These are phyloP conservation scores for Penicillium sp. DNA, from an alignment of 2,329 filamentous ascomycete species.

Conservation along the genomic window DNA sequence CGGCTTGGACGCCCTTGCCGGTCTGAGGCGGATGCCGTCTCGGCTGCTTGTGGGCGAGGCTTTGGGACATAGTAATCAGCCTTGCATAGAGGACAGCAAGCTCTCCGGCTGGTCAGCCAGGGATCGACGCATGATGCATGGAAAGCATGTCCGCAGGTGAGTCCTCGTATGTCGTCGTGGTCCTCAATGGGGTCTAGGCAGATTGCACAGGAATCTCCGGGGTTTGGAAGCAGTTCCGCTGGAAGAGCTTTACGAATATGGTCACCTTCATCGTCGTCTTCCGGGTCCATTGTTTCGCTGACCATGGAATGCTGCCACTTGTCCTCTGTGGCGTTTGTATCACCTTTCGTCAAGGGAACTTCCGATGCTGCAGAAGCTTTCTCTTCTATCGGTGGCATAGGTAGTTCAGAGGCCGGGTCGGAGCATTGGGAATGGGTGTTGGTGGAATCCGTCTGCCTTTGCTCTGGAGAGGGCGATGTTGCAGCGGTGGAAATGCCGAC, in stretches of 20 bases:
- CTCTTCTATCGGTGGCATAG: constrained; percentile 12
- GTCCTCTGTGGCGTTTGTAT: constrained; percentile 7
- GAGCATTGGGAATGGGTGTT: constrained; percentile 13
- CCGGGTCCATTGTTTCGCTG: constrained; percentile 52
- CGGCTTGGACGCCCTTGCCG: constrained; percentile 30
- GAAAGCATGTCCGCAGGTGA: constrained; percentile 97
- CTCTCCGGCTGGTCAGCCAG: constrained; percentile 88
- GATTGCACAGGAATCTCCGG: constrained; percentile 91
- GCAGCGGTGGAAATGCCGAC: constrained; percentile 20
- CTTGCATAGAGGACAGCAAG: constrained; percentile 96
- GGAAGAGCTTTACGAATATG: constrained; percentile 78
- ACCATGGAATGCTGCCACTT: constrained; percentile 26
- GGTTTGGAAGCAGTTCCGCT: constrained; percentile 71
- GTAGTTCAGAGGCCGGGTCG: constrained; percentile 11
- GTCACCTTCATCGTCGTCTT: constrained; percentile 67
- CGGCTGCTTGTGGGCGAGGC: constrained; percentile 60
- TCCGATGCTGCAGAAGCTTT: constrained; percentile 9
- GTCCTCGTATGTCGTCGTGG: constrained; percentile 86
- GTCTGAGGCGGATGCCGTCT: constrained; percentile 25
- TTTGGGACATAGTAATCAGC: constrained; percentile 96
- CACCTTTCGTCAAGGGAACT: not conserved
- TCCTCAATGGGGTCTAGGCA: constrained; percentile 93
- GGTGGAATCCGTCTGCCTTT: constrained; percentile 16
- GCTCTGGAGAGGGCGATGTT: constrained; percentile 22
- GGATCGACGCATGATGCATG: constrained; percentile 93